Base-by-base conservation (phyloP, 2,329 filamentous ascomycete species). In the Rutstroemia sp. region DNA sequence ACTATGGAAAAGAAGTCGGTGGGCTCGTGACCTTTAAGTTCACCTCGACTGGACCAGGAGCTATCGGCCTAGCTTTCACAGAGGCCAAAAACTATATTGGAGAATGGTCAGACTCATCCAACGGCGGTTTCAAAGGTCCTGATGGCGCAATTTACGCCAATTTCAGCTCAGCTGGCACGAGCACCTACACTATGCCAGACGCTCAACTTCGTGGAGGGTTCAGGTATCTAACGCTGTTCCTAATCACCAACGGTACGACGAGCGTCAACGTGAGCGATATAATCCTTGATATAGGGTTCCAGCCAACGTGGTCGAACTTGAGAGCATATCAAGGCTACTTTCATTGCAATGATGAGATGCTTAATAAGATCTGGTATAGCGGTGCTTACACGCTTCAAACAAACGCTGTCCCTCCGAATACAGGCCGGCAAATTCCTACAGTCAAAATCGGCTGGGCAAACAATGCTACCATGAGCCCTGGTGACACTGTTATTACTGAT, bases 1-100 rank as follows among this genome's bases (percentile, higher is more conserved):
- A 84, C 65, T 84, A 83, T 64, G 80, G 80, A 4, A 72, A 74
- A 30, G 80, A 83, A 65, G 79, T 84, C 10, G 80, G 81, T 19
- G 81, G 81, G 10, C 74, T 83, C 53, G 68, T 79, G 7, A 75
- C 58, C 2, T 16, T 66, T 10, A 48, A 62, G 4, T 64, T 63
- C 47, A 44, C 50, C 3, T 69, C 74, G 4, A 71, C 71, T 10
- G 71, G 72, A 2, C 65, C 66, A 16, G 73, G 72, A 4, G 64
- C 69, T 1, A 59, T 79, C 5, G 75, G 76, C 0, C 62, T 79
- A 8, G 75, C 77, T 16, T 79, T 78, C 58, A 71, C 74, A 3
- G 77, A 79, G 61, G 71, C 71, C 1, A 77, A 74, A 60, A 71
- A 76, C 58, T 78, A 72, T 67, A 75, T 78, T 54, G 75, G 77